Percentiles rank a stretch among this genome's conserved stretches.
These are phyloP conservation scores for Helichrysum umbraculigerum DNA, from an alignment of 129 eudicot species.

Conservation along the genomic window DNA sequence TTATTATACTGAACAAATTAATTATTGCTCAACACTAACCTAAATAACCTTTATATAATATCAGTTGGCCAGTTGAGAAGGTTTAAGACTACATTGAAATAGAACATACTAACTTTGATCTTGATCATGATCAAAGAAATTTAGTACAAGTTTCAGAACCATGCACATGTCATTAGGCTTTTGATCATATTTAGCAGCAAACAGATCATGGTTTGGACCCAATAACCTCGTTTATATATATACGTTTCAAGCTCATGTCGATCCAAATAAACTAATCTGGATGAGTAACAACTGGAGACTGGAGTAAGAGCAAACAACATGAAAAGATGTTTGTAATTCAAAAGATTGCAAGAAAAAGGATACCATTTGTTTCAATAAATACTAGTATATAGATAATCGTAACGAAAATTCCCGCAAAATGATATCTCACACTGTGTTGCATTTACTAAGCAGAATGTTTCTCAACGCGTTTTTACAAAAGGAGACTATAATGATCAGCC, in stretches of 20 bases:
- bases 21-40: not conserved
- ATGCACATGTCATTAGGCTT: not conserved
- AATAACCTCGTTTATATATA: not conserved
- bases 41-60: not conserved
- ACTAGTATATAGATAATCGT: not conserved
- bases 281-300: not conserved
- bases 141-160: not conserved
- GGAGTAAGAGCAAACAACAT: not conserved
- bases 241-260: too few relatives aligned
- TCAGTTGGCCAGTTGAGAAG: not conserved
- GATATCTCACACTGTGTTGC: not conserved
- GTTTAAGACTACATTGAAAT: not conserved
- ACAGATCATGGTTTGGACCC: not conserved
- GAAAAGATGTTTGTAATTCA: not conserved
- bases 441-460: slow-evolving; percentile 10
- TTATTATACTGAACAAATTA: not conserved
- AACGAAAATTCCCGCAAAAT: slow-evolving; percentile 14
- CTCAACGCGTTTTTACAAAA: not conserved
- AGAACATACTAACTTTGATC: not conserved
- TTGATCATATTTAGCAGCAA: not conserved
- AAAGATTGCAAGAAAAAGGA: not conserved
- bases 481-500: slow-evolving; percentile 4
- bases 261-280: not conserved
- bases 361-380: not conserved
- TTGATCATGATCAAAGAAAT: not conserved